phyloP scores from a whole-genome alignment of 345 rosid species.

The Aegle marmelos region DNA sequence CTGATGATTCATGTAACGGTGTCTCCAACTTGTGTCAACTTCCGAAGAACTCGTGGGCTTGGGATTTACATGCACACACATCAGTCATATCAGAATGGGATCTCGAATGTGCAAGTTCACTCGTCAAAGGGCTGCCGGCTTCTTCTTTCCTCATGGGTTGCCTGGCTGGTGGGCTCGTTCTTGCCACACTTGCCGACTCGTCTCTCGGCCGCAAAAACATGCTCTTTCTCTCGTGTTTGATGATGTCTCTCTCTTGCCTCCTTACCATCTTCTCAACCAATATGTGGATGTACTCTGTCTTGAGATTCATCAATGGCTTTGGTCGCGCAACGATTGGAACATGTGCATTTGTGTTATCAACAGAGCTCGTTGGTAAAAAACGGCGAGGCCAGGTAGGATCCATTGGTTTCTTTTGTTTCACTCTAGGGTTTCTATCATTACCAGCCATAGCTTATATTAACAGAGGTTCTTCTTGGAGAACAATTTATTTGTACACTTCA shows the following conservation, averaged over 20 bases:
- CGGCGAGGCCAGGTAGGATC: constrained; percentile 49
- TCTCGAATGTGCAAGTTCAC: constrained; percentile 44
- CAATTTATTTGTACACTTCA: constrained; percentile 41
- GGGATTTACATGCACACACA: constrained; percentile 34
- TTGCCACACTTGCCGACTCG: constrained; percentile 54
- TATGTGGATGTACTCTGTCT: constrained; percentile 40
- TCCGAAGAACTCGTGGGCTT: constrained; percentile 43
- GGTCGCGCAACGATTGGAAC: constrained; percentile 34
- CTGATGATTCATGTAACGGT: constrained; percentile 18
- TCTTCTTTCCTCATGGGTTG: constrained; percentile 62
- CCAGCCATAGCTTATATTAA: constrained; percentile 32
- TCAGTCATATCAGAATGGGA: constrained; percentile 57
- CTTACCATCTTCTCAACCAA: constrained; percentile 38
- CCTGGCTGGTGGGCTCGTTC: constrained; percentile 47
- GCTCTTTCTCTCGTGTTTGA: constrained; percentile 38
- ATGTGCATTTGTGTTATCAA: neutral
- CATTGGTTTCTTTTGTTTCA: constrained; percentile 40
- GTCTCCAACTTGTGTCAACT: constrained; percentile 34
- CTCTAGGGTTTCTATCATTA: constrained; percentile 48
- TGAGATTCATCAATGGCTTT: constrained; percentile 45
- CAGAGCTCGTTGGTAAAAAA: constrained; percentile 25
- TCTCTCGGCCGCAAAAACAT: constrained; percentile 57
- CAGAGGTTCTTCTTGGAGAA: constrained; percentile 31
- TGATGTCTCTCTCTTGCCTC: constrained; percentile 43
- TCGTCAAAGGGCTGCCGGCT: constrained; percentile 53